A percentile compares a stretch with the other conserved stretches of the same genome.
Conservation (phyloP, 352 stramenopile species). For the Phytophthora vignae region DNA sequence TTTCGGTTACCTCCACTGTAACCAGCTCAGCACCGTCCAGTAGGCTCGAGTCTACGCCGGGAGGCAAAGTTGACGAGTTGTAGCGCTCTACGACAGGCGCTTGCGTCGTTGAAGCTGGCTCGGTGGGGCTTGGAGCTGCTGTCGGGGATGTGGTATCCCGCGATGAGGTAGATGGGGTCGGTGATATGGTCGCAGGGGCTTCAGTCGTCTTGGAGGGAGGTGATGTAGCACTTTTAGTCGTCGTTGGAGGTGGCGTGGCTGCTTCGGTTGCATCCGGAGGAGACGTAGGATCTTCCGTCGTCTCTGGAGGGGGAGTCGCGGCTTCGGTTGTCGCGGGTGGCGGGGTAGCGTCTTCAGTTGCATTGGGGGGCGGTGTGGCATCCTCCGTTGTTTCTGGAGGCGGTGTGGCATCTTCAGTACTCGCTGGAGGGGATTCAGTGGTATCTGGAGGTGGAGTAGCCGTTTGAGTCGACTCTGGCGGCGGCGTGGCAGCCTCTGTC, state of each 20-base stretch:
- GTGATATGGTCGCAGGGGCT: neutral
- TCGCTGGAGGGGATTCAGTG: too few relatives aligned
- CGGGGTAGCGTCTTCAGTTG: neutral
- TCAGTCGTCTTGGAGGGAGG: neutral
- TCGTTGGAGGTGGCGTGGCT: too few relatives aligned
- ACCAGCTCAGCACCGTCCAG: slow-evolving; percentile 51
- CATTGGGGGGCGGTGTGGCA: neutral
- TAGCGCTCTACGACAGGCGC: slow-evolving; percentile 35
- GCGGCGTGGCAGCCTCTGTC: neutral
- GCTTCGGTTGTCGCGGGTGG: too few relatives aligned
- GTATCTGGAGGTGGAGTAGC: neutral
- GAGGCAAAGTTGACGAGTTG: slow-evolving; percentile 50
- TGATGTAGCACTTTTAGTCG: neutral
- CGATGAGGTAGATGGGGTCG: neutral
- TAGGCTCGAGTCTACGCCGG: slow-evolving; percentile 34
- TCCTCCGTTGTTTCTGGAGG: neutral
- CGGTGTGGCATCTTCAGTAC: neutral
- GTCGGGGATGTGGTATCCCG: slow-evolving; percentile 4
- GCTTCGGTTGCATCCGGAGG: too few relatives aligned
- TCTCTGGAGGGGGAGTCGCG: too few relatives aligned
- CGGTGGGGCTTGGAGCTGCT: neutral
- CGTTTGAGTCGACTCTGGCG: neutral
- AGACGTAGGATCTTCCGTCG: too few relatives aligned
- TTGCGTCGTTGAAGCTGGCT: slow-evolving; percentile 1
- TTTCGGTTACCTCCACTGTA: slow-evolving; percentile 44